A percentile compares a stretch with the other conserved stretches of the same genome.
phyloP scores from a whole-genome alignment of 345 rosid genomes.

The Gossypium raimondii region DNA sequence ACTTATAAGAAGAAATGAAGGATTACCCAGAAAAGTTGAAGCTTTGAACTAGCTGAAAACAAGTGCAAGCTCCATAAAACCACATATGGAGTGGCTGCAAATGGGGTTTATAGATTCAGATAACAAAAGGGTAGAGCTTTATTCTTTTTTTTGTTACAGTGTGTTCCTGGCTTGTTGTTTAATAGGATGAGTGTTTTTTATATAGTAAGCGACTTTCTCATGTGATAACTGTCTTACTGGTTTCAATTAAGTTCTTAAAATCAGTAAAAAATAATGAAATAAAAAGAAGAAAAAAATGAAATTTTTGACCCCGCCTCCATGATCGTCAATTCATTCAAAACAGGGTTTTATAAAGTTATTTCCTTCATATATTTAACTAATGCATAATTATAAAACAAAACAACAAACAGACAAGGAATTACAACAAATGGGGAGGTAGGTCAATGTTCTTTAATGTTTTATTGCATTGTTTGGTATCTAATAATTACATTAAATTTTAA shows the following conservation, averaged over 20 bases:
- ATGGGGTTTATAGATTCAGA: neutral
- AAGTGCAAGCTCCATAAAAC: conserved; percentile 28
- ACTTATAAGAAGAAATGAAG: conserved; percentile 9
- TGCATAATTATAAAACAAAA: neutral
- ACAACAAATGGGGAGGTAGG: neutral
- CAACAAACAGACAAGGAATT: neutral
- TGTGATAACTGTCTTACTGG: conserved; percentile 22
- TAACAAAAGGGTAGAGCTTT: neutral
- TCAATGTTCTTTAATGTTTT: too few species aligned
- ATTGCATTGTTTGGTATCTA: too few species aligned
- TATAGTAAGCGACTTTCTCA: conserved; percentile 7
- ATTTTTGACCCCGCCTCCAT: too few species aligned
- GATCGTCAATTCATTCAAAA: neutral
- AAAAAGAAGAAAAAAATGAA: neutral
- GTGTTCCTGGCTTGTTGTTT: neutral
- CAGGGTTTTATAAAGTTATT: neutral
- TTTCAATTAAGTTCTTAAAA: conserved; percentile 16
- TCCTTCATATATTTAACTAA: neutral
- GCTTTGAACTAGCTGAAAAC: conserved; percentile 12
- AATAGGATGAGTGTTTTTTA: conserved; percentile 3
- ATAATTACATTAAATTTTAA: too few species aligned
- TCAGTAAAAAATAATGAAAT: conserved; percentile 11
- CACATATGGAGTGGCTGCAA: conserved; percentile 18
- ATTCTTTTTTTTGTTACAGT: neutral
- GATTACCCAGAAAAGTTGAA: conserved; percentile 19